These are phyloP conservation scores for Ceratocystis lukuohia DNA, from an alignment of 2,329 filamentous ascomycete genomes.

Conservation along the genomic window DNA sequence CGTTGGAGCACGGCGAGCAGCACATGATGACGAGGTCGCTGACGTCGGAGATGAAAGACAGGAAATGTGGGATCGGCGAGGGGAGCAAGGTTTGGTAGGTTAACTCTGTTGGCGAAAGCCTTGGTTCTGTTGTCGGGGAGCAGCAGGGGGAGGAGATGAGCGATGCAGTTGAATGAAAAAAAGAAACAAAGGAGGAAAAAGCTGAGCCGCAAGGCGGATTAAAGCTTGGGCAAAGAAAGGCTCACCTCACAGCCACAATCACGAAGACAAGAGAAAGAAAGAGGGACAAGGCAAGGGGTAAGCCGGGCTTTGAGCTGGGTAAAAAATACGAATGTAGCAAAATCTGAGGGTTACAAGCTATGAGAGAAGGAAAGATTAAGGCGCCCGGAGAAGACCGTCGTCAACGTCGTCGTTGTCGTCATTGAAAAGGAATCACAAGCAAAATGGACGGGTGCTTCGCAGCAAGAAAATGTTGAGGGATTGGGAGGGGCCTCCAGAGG, in stretches of 20 bases:
- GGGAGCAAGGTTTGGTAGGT: neutral
- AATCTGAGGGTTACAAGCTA: neutral
- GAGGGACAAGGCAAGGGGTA: neutral
- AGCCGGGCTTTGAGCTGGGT: neutral
- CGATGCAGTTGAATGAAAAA: neutral
- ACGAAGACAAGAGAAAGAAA: neutral
- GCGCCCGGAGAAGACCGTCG: neutral
- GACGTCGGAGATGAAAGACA: neutral
- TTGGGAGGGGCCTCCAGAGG: neutral
- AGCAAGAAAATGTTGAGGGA: neutral
- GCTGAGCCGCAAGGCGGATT: neutral
- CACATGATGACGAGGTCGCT: conserved; percentile 35
- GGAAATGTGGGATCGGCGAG: neutral
- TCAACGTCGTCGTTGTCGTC: neutral
- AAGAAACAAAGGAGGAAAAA: neutral
- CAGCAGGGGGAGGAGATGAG: neutral
- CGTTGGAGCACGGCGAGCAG: conserved; percentile 28
- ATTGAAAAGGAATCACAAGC: neutral
- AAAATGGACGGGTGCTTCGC: neutral
- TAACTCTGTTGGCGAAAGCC: neutral
- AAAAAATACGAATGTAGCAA: neutral
- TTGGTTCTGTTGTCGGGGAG: neutral
- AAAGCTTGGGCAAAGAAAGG: no score
- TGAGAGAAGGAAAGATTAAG: conserved; percentile 2
- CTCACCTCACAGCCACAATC: no score